phyloP scores from a whole-genome alignment of 345 rosid genomes.

The Turnera subulata region DNA sequence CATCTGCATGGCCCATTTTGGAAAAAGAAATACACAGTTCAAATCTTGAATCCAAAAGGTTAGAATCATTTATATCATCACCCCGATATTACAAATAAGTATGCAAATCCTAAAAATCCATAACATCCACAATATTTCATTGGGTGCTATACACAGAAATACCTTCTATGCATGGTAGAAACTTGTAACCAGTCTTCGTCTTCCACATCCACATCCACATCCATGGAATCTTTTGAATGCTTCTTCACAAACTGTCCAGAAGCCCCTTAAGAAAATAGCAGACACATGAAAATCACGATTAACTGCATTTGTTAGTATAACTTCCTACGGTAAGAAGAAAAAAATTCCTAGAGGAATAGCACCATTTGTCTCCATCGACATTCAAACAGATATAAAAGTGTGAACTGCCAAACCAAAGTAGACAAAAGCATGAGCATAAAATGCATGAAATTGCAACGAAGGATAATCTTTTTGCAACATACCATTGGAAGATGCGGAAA shows the following conservation, averaged over 20 bases:
- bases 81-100: no score
- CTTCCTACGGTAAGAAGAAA: background rate
- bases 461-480: slow-evolving; percentile 21
- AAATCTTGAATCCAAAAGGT: no score
- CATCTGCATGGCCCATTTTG: no score
- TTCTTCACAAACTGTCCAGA: slow-evolving; percentile 20
- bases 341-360: no score
- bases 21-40: no score
- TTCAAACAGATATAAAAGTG: background rate
- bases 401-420: background rate
- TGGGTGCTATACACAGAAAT: slow-evolving; percentile 5
- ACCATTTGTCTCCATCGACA: no score
- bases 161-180: slow-evolving; percentile 69
- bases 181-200: slow-evolving; percentile 60
- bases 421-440: background rate
- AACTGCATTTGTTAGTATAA: background rate
- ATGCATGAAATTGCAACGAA: slow-evolving; percentile 3
- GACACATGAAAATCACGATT: background rate
- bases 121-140: no score
- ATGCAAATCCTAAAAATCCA: no score
- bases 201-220: slow-evolving; percentile 36
- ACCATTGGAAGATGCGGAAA: slow-evolving; percentile 61
- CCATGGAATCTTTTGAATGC: slow-evolving; percentile 27
- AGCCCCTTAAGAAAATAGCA: slow-evolving; percentile 9
- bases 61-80: no score